A percentile compares a stretch with the other conserved stretches of the same genome.
Conservation (phyloP, 2,329 filamentous ascomycete genomes). For the Moelleriella libera region DNA sequence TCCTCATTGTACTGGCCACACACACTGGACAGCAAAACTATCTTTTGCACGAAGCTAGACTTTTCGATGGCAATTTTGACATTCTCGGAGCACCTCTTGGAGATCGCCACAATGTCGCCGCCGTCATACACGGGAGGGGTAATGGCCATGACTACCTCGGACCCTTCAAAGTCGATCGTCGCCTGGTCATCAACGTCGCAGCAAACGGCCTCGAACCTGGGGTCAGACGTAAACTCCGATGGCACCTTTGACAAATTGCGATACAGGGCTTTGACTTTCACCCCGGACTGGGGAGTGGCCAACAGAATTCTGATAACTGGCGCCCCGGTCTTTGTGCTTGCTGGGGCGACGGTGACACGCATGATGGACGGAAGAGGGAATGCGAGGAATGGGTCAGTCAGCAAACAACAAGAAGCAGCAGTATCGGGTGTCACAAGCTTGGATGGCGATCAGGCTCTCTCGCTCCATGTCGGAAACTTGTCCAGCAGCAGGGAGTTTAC, state of each 20-base stretch:
- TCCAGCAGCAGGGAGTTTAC: too few relatives aligned
- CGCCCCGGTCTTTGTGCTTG: constrained; percentile 15
- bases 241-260: constrained; percentile 7
- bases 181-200: constrained; percentile 14
- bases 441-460: too few relatives aligned
- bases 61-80: too few relatives aligned
- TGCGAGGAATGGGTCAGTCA: background rate
- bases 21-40: too few relatives aligned
- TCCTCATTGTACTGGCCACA: too few relatives aligned
- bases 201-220: constrained; percentile 13
- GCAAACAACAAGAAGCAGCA: too few relatives aligned
- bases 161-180: too few relatives aligned
- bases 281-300: constrained; percentile 5
- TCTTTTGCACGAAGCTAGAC: too few relatives aligned
- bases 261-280: constrained; percentile 14
- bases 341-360: constrained; percentile 17
- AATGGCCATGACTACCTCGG: too few relatives aligned
- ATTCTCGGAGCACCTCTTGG: too few relatives aligned
- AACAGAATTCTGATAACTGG: constrained; percentile 11
- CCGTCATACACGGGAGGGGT: background rate
- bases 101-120: background rate
- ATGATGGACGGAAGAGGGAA: constrained; percentile 5
- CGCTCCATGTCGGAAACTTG: too few relatives aligned
- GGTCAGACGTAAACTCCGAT: constrained; percentile 5
- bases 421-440: too few relatives aligned